Evolutionary conservation across 306 rosid species (phyloP).

Genomic region (Glycine soja): DNA sequence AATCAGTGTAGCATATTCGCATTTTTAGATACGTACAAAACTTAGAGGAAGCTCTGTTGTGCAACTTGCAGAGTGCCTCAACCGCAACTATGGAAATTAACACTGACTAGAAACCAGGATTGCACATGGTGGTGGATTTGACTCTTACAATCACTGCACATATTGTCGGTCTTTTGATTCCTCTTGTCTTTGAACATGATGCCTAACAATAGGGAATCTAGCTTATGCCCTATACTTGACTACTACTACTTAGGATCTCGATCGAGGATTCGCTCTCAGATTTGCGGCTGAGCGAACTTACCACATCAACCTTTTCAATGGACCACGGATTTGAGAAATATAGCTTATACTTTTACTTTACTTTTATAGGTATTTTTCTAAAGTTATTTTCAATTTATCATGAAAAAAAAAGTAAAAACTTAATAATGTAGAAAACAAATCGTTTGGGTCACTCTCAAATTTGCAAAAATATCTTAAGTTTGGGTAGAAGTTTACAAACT

Average conservation of each 20-base stretch:
- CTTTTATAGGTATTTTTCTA: background rate
- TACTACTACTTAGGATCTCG: background rate
- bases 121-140: constrained; percentile 48
- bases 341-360: background rate
- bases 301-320: background rate
- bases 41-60: constrained; percentile 10
- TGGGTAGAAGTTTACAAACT: no score
- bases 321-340: background rate
- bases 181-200: constrained; percentile 32
- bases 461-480: no score
- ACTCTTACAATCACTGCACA: constrained; percentile 11
- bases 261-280: background rate
- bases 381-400: background rate
- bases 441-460: no score
- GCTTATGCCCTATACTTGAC: background rate
- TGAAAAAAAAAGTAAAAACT: no score
- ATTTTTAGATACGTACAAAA: background rate
- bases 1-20: constrained; percentile 3
- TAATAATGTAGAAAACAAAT: no score
- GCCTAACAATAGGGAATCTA: constrained; percentile 36
- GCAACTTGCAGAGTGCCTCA: constrained; percentile 32
- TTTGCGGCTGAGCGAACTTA: constrained; percentile 17
- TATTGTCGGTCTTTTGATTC: constrained; percentile 27
- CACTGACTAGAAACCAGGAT: background rate
- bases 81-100: background rate